These are phyloP conservation scores for Serendipita sp. DNA, from an alignment of 1,284 basidiomycete species.

Conservation along the genomic window DNA sequence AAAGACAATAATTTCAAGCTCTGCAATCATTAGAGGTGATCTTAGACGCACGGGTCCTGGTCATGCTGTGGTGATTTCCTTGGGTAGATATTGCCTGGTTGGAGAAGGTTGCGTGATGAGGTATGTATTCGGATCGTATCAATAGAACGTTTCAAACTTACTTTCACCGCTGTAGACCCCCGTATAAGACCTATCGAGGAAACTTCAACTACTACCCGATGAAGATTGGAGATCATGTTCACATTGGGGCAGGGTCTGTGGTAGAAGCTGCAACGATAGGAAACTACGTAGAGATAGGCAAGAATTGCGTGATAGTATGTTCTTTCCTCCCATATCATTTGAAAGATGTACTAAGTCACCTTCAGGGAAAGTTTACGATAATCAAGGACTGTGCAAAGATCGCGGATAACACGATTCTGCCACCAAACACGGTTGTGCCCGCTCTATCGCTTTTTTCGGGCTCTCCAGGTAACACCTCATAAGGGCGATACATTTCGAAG, in stretches of 20 bases:
- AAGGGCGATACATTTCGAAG: not conserved
- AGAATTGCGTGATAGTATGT: conserved; percentile 84
- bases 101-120: conserved; percentile 82
- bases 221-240: conserved; percentile 90
- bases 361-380: conserved; percentile 86
- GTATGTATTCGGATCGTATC: conserved; percentile 27
- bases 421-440: conserved; percentile 86
- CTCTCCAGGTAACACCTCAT: conserved; percentile 55
- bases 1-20: conserved; percentile 87
- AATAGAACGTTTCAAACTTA: not conserved
- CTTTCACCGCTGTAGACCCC: conserved; percentile 35
- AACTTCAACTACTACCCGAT: conserved; percentile 97
- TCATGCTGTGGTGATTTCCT: conserved; percentile 80
- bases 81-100: conserved; percentile 86
- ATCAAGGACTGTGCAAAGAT: conserved; percentile 91
- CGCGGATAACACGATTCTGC: conserved; percentile 77
- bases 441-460: conserved; percentile 77
- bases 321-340: not conserved
- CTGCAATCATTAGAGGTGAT: conserved; percentile 81
- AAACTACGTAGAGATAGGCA: conserved; percentile 87
- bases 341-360: conserved; percentile 1
- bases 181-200: conserved; percentile 80
- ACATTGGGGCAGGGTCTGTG: conserved; percentile 76
- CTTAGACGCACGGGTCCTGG: conserved; percentile 70
- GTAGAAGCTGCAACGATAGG: conserved; percentile 93